Conservation (phyloP, 257 asterid species). For the Gentiana dahurica region DNA sequence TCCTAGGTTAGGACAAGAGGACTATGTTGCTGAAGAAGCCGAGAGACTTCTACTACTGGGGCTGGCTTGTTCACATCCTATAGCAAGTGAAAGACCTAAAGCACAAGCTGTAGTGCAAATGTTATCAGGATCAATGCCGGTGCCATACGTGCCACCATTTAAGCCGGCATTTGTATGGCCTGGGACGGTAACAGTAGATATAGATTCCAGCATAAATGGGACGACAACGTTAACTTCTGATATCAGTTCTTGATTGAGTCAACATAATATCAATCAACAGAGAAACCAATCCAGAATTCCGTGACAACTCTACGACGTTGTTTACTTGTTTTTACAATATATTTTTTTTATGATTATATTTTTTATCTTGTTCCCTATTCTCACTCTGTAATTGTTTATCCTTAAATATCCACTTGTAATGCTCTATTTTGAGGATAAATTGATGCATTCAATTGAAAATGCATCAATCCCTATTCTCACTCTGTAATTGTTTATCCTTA, state of each 20-base stretch:
- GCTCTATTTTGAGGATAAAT: too few relatives aligned
- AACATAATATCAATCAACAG: slow-evolving; percentile 32
- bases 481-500: too few relatives aligned
- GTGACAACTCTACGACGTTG: too few relatives aligned
- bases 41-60: slow-evolving; percentile 24
- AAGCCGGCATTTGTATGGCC: slow-evolving; percentile 36
- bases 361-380: too few relatives aligned
- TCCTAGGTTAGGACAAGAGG: slow-evolving; percentile 24
- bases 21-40: slow-evolving; percentile 22
- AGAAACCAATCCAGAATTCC: slow-evolving; percentile 2
- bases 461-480: too few relatives aligned
- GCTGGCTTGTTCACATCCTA: slow-evolving; percentile 35
- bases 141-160: slow-evolving; percentile 24
- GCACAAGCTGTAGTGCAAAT: slow-evolving; percentile 21
- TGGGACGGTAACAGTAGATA: slow-evolving; percentile 6
- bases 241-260: slow-evolving; percentile 34
- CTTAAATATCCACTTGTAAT: too few relatives aligned
- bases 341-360: too few relatives aligned
- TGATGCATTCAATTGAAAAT: too few relatives aligned
- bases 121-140: slow-evolving; percentile 11
- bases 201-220: slow-evolving; percentile 11
- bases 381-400: too few relatives aligned
- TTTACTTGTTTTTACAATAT: too few relatives aligned
- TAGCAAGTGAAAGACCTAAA: slow-evolving; percentile 24
- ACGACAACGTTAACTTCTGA: slow-evolving; percentile 24